phyloP scores from a whole-genome alignment of 1,284 basidiomycete genomes.

The Trichosporon ovoides region DNA sequence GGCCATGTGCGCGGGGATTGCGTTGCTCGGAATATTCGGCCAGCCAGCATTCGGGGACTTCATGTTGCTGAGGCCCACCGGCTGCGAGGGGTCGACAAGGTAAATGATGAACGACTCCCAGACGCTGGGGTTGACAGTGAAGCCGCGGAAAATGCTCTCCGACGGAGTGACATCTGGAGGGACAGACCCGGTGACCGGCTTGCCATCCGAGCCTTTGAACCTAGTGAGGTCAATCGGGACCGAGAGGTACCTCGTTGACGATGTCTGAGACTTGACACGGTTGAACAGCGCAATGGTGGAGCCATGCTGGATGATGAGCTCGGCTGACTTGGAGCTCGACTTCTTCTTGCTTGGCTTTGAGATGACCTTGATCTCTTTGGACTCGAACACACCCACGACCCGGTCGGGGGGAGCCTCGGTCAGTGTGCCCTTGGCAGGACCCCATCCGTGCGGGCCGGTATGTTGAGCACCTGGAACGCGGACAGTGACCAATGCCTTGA shows the following conservation, averaged over 20 bases:
- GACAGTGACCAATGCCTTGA: slow-evolving; percentile 83
- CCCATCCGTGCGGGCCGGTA: slow-evolving; percentile 27
- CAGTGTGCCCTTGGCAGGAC: slow-evolving; percentile 41
- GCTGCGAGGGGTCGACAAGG: slow-evolving; percentile 61
- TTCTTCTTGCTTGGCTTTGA: slow-evolving; percentile 95
- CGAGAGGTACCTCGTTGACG: slow-evolving; percentile 92
- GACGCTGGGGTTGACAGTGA: slow-evolving; percentile 49
- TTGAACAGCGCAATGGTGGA: slow-evolving; percentile 94
- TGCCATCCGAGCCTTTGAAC: slow-evolving; percentile 84
- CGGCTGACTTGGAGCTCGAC: slow-evolving; percentile 85
- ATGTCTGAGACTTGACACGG: slow-evolving; percentile 83
- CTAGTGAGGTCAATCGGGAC: slow-evolving; percentile 84
- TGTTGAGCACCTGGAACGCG: slow-evolving; percentile 63
- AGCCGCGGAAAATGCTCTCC: slow-evolving; percentile 36
- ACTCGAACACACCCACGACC: slow-evolving; percentile 78
- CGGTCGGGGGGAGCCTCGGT: slow-evolving; percentile 64
- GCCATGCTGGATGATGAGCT: slow-evolving; percentile 90
- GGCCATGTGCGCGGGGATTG: slow-evolving; percentile 55
- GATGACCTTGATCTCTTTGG: slow-evolving; percentile 92
- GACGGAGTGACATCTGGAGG: slow-evolving; percentile 16
- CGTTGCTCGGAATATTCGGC: slow-evolving; percentile 77
- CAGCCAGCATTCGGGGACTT: slow-evolving; percentile 58
- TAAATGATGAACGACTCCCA: slow-evolving; percentile 87
- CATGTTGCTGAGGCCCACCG: slow-evolving; percentile 68
- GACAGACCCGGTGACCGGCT: slow-evolving; percentile 65